phyloP scores from a whole-genome alignment of 2,329 filamentous ascomycete genomes.

The Fusarium tanahbumbuense region DNA sequence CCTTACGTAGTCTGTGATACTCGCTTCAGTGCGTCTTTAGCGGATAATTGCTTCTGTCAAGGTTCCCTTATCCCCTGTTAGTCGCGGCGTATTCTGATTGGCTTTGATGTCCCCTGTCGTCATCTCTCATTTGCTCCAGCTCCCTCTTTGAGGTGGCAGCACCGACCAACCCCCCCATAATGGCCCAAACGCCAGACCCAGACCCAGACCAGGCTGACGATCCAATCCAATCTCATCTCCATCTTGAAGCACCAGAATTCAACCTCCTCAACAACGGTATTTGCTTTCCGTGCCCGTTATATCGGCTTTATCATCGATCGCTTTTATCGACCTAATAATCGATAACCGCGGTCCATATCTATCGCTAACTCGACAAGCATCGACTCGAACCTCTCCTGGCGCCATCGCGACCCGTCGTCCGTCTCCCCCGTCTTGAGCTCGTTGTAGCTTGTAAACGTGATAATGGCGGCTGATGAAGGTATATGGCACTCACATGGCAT shows the following conservation, averaged over 20 bases:
- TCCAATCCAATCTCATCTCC: constrained; percentile 39
- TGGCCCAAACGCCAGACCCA: constrained; percentile 31
- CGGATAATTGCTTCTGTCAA: constrained; percentile 39
- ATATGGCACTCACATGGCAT: constrained; percentile 11
- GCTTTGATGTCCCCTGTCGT: constrained; percentile 13
- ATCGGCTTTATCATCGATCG: constrained; percentile 23
- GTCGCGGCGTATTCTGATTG: constrained; percentile 40
- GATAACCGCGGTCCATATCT: not conserved
- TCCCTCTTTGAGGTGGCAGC: constrained; percentile 35
- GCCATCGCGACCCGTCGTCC: constrained; percentile 27
- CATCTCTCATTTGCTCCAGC: constrained; percentile 36
- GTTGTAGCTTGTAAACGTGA: constrained; percentile 47
- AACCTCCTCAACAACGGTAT: constrained; percentile 31
- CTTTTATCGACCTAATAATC: constrained; percentile 15
- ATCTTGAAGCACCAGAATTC: constrained; percentile 36
- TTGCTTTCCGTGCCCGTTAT: constrained; percentile 9
- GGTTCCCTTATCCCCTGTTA: constrained; percentile 18
- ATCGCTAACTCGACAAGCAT: constrained; percentile 6
- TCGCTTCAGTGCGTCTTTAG: constrained; percentile 29
- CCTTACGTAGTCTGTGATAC: constrained; percentile 26
- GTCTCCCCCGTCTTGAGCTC: constrained; percentile 42
- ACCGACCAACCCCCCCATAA: constrained; percentile 44
- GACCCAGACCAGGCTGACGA: constrained; percentile 41
- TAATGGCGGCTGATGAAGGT: constrained; percentile 47
- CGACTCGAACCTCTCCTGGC: constrained; percentile 20